phyloP scores from a whole-genome alignment of 306 rosid species.

The Vigna angularis region DNA sequence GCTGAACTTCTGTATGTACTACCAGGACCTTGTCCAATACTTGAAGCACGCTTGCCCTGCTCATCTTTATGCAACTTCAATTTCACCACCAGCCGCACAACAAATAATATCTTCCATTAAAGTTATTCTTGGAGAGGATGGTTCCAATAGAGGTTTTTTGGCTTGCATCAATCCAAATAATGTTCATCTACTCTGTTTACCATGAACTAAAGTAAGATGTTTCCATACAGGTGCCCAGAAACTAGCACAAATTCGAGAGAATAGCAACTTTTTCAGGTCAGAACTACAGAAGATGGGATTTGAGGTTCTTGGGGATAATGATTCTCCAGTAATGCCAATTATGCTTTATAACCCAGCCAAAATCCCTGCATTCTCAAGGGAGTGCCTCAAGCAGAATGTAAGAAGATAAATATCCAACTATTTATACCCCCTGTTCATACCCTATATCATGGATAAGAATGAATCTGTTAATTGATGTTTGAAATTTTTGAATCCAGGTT shows the following conservation, averaged over 20 bases:
- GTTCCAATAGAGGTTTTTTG: constrained; percentile 79
- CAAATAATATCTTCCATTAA: constrained; percentile 84
- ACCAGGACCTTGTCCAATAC: constrained; percentile 77
- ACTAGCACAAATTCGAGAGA: constrained; percentile 82
- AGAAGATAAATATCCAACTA: constrained; percentile 43
- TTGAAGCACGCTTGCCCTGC: constrained; percentile 89
- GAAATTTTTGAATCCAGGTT: constrained; percentile 56
- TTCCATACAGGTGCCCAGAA: constrained; percentile 75
- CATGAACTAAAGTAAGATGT: constrained; percentile 1
- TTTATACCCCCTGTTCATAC: constrained; percentile 17
- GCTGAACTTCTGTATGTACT: constrained; percentile 33
- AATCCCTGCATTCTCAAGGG: constrained; percentile 96
- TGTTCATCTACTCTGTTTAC: not conserved
- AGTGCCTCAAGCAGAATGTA: constrained; percentile 87
- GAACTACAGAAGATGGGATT: constrained; percentile 93
- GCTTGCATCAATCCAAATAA: constrained; percentile 6
- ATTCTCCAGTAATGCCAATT: constrained; percentile 92
- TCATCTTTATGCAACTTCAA: constrained; percentile 89
- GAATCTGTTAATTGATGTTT: constrained; percentile 6
- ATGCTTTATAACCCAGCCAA: constrained; percentile 95
- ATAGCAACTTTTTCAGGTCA: constrained; percentile 92
- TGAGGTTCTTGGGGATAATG: constrained; percentile 83
- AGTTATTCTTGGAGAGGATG: constrained; percentile 95
- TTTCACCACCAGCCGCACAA: constrained; percentile 94
- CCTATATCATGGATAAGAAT: not conserved